Conservation (phyloP, 441 rosid genomes). For the Biscutella laevigata region DNA sequence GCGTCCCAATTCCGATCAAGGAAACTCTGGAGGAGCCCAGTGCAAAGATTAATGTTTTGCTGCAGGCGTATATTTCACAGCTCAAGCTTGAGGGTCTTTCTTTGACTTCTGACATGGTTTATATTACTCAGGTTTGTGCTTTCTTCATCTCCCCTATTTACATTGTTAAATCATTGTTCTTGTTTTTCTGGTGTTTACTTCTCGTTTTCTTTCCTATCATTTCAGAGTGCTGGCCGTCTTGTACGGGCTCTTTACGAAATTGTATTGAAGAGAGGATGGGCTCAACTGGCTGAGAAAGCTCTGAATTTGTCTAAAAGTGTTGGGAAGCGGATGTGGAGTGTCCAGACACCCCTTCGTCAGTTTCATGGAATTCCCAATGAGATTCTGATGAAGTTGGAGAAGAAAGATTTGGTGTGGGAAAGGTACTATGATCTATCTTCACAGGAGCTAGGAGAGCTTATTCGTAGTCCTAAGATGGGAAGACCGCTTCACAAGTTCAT, state of each 20-base stretch:
- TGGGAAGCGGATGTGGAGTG: slow-evolving; percentile 92
- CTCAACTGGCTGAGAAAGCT: slow-evolving; percentile 85
- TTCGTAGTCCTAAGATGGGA: slow-evolving; percentile 80
- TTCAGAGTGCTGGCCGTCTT: slow-evolving; percentile 87
- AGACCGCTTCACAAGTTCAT: slow-evolving; percentile 75
- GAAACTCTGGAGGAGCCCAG: slow-evolving; percentile 93
- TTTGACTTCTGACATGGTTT: slow-evolving; percentile 89
- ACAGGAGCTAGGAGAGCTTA: slow-evolving; percentile 88
- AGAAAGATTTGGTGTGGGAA: slow-evolving; percentile 94
- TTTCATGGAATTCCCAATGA: slow-evolving; percentile 74
- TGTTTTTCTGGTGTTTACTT: slow-evolving; percentile 10
- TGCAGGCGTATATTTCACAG: slow-evolving; percentile 89
- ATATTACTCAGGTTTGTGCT: slow-evolving; percentile 66
- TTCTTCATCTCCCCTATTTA: slow-evolving; percentile 2
- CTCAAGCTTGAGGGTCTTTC: slow-evolving; percentile 96
- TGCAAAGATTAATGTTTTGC: slow-evolving; percentile 90
- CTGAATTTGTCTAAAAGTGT: slow-evolving; percentile 85
- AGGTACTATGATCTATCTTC: slow-evolving; percentile 85
- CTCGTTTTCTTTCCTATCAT: slow-evolving; percentile 12
- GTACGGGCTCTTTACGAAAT: slow-evolving; percentile 87
- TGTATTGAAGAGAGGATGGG: slow-evolving; percentile 89
- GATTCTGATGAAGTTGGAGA: slow-evolving; percentile 75
- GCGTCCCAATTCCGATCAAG: slow-evolving; percentile 91
- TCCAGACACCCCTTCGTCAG: slow-evolving; percentile 91
- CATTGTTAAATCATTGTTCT: slow-evolving; percentile 3